Base-by-base conservation (phyloP, 1,284 basidiomycete genomes). In the Sporisorium scitamineum region DNA sequence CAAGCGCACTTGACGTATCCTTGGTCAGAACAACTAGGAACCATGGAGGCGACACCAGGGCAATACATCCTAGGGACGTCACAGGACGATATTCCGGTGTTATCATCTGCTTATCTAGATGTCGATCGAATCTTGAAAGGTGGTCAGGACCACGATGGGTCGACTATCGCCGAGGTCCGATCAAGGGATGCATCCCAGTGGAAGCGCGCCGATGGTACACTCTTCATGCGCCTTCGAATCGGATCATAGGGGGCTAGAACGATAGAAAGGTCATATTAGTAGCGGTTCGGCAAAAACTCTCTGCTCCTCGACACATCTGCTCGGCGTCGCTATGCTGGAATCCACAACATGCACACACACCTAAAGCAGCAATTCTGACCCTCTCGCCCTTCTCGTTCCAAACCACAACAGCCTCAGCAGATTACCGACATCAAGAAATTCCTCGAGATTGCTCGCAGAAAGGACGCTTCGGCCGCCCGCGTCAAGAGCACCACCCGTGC, bases 401-500 rank as follows among this genome's bases (percentile, higher is more conserved):
- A 44, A 45, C 20, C 8, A 13, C 41, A 57, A 31, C 86, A 97
- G 96, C 95, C 96, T 76, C 94, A 97, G 89, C 94, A 98, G 91
- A 92, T 99, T 88, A 90, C 90, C 85, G 96, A 99, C 88, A 98
- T 99, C 90, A 99, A 99, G 90, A 90, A 94, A 87, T 98, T 99
- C 90, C 93, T 99, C 87, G 92, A 94, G 89, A 94, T 96, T 86
- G 93, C 96, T 71, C 91, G 92, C 88, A 91, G 90, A 85, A 89
- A 89, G 88, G 90, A 90, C 86, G 89, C 89, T 81, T 56, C 87
- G 95, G 94, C 94, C 88, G 94, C 93, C 80, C 93, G 94, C 87
- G 95, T 97, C 90, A 97, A 97, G 90, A 95, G 94, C 90, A 92
- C 92, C 72, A 89, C 88, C 88, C 64, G 90, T 90, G 70, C 91